phyloP scores from a whole-genome alignment of 345 rosid genomes.

The Sonneratia alba region DNA sequence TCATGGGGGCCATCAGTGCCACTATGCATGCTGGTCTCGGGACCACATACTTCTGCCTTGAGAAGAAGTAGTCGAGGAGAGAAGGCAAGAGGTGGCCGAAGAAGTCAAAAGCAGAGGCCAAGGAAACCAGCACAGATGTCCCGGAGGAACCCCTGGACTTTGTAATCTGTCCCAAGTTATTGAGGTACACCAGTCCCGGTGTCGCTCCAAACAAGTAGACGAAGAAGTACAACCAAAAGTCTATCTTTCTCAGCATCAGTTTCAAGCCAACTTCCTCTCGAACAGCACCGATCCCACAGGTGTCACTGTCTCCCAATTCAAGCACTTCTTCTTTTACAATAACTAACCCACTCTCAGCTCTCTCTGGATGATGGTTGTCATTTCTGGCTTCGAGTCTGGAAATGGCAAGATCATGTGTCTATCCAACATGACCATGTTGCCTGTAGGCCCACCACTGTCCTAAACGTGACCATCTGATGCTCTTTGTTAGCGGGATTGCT shows the following conservation, averaged over 20 bases:
- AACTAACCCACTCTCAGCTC: not conserved
- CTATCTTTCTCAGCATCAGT: constrained; percentile 41
- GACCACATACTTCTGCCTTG: constrained; percentile 37
- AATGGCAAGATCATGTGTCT: not conserved
- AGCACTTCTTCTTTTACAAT: not conserved
- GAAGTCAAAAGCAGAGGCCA: constrained; percentile 77
- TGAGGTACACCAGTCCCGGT: constrained; percentile 60
- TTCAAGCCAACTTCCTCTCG: constrained; percentile 63
- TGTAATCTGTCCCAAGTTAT: constrained; percentile 86
- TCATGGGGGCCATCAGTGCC: constrained; percentile 47
- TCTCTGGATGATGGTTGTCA: not conserved
- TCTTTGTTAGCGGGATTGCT: constrained; percentile 27
- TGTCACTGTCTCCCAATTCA: not conserved
- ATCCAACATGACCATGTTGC: no score
- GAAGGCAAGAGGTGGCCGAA: constrained; percentile 93
- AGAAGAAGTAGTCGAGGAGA: constrained; percentile 44
- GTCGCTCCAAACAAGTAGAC: constrained; percentile 71
- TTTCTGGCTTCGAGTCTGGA: not conserved
- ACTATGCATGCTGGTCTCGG: constrained; percentile 51
- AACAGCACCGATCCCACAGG: constrained; percentile 4
- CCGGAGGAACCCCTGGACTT: constrained; percentile 60
- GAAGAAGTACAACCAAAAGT: constrained; percentile 72
- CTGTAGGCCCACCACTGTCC: constrained; percentile 10
- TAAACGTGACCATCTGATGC: constrained; percentile 3
- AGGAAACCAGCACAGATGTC: constrained; percentile 49